Evolutionary conservation across 768 basidiomycete species (phyloP).

Genomic region (Trametes meyenii): DNA sequence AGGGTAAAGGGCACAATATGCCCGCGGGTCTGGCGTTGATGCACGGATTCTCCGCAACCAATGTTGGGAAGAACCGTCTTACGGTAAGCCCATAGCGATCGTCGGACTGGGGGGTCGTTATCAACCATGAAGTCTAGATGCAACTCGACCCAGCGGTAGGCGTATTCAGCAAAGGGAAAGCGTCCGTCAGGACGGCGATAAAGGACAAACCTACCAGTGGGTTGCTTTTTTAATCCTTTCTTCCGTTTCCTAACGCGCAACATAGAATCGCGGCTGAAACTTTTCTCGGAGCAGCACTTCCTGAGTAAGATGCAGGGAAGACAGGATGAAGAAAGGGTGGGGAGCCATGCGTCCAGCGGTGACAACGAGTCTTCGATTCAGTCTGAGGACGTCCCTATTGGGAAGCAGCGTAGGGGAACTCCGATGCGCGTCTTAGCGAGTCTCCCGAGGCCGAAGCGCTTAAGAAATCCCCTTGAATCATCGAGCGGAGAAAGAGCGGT

Average conservation of each 20-base stretch:
- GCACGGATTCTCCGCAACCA: slow-evolving; percentile 67
- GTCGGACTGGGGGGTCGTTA: not conserved
- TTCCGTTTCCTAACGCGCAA: slow-evolving; percentile 1
- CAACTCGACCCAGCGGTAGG: slow-evolving; percentile 54
- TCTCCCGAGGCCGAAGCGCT: not conserved
- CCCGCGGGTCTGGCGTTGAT: slow-evolving; percentile 62
- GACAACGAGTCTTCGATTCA: too few relatives aligned
- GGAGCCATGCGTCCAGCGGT: not conserved
- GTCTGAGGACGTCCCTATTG: too few relatives aligned
- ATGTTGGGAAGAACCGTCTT: slow-evolving; percentile 61
- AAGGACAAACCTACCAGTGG: slow-evolving; percentile 35
- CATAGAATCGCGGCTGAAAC: slow-evolving; percentile 12
- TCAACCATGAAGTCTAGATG: not conserved
- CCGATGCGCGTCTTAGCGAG: too few relatives aligned
- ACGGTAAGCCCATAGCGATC: slow-evolving; percentile 47
- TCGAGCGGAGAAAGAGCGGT: not conserved
- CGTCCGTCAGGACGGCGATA: slow-evolving; percentile 48
- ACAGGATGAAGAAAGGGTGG: not conserved
- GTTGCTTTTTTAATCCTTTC: not conserved
- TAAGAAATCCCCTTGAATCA: not conserved
- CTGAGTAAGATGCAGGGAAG: slow-evolving; percentile 3
- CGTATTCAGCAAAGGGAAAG: slow-evolving; percentile 68
- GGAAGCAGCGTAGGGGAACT: too few relatives aligned
- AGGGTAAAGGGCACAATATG: slow-evolving; percentile 35
- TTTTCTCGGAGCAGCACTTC: slow-evolving; percentile 33